Evolutionary conservation across 768 basidiomycete species (phyloP), one percentile per base, ranked within the genome.

Genomic region (Mrakia gelida): DNA sequence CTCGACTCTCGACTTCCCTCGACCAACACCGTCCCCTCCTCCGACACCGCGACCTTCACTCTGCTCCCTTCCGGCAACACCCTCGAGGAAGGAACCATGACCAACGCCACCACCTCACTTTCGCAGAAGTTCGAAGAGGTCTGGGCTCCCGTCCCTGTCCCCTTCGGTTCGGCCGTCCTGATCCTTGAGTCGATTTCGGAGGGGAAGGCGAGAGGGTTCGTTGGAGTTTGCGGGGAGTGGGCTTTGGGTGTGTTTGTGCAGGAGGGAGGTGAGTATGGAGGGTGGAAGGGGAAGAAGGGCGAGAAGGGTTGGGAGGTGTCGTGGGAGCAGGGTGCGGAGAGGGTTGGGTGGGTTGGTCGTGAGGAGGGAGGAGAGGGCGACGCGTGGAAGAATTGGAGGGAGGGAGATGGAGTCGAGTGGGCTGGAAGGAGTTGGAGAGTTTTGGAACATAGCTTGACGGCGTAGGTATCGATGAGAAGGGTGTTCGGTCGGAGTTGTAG

Each of bases 391-490:
- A 26, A n/a, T 26, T 59, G 59, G 59, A 26, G 59, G 18, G 59
- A 59, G 59, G 59, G 59, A 13, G 59, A 59, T 28, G 59, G 28
- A 23, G 59, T 59, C 28, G 59, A n/a, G 26, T 26, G 23, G 59
- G 59, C 26, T 9, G 59, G 59, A n/a, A 59, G 59, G 59, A 59
- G 0, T 26, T 59, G 59, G 59, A 59, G 8, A 15, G 59, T 59
- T 9, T 59, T 59, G 59, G 59, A 59, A 23, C 59, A 59, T 59
- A 59, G 59, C 59, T 59, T 59, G 59, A 59, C 59, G 59, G 59
- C 13, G 10, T 59, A 59, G 59, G 3, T 4, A 3, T 52, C 4
- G 49, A 52, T 52, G 49, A 18, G 9, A 16, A 13, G 4, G 45
- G 9, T 16, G 45, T 45, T 45, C 15, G 45, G 45, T 45, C 11